phyloP scores from a whole-genome alignment of 805 yeast genomes.

The Candida berthetii region DNA sequence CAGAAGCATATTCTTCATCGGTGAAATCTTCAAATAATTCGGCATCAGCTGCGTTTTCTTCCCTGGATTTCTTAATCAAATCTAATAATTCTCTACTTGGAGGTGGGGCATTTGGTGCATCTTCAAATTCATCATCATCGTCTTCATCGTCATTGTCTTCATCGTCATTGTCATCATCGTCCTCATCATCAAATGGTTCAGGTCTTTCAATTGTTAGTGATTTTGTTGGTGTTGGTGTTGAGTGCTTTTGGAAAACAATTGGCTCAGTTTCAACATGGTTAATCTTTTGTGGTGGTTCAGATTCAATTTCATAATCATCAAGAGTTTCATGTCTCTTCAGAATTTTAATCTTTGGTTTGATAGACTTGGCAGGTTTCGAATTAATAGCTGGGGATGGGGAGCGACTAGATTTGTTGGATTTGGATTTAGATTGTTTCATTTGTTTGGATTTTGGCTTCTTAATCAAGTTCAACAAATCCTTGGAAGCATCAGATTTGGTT shows the following conservation, averaged over 20 bases:
- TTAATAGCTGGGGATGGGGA: neutral
- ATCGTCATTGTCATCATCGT: neutral
- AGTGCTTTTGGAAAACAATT: neutral
- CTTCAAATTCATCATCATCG: neutral
- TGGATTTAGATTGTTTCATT: neutral
- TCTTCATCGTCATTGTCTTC: neutral
- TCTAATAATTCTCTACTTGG: constrained; percentile 18
- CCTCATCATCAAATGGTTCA: neutral
- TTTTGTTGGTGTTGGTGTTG: neutral
- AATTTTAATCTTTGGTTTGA: constrained; percentile 16
- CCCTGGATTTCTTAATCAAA: constrained; percentile 12
- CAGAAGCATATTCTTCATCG: constrained; percentile 14
- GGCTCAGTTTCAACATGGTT: neutral
- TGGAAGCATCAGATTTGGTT: constrained; percentile 8
- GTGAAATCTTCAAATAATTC: constrained; percentile 18
- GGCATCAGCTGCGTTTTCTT: constrained; percentile 7
- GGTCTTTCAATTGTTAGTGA: no score
- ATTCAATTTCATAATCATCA: neutral
- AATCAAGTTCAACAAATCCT: constrained; percentile 11
- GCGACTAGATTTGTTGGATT: neutral
- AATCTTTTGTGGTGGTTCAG: constrained; percentile 1
- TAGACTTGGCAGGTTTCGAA: neutral
- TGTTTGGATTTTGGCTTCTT: constrained; percentile 2
- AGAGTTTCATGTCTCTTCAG: constrained; percentile 13
- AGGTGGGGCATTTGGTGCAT: constrained; percentile 2